Base-by-base conservation (phyloP, 164 flowering plant genomes). In the Amborella trichopoda region DNA sequence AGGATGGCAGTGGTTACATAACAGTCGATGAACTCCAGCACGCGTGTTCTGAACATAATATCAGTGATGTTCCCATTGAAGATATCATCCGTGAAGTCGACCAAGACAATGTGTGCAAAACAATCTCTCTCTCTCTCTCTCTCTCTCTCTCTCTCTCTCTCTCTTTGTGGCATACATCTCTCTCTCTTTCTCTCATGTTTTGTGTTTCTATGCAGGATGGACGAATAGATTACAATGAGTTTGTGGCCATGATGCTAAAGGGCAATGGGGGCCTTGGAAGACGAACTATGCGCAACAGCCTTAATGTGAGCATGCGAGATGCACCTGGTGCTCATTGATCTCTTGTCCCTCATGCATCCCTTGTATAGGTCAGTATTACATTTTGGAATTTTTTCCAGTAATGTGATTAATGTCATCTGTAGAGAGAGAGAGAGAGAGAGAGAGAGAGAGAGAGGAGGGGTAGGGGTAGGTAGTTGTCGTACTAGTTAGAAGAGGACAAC, bases 21-120 rank as follows among this genome's bases (percentile, higher is more conserved):
- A 90, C 97, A 17, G 78, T 80, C 28, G 97, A 90, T 70, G 97
- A 90, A 57, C 91, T 90, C 52, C 97, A 86, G 58, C 89, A 86
- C 59, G 97, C 95, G 25, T 90, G 95, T 59, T 56, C 66, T n/a
- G 97, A 90, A 27, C 97, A 86, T 55, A 70, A 74, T 60, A 79
- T 90, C 86, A 74, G 77, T 0, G 97, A 90, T 67, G 83, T 79
- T 39, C 58, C 55, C 24, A 76, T 90, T 44, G 97, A 90, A 42
- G 97, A 90, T 49, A 67, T 90, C 19, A 90, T 90, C 66, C 77
- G 58, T 68, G 97, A 90, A 72, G 97, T 86, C 51, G 95, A 90
- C 70, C 94, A 90, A 81, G 86, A 90, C 65, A 90, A 86, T 67
- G 97, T 90, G 65, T 69, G 88, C 6, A 38, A 34, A 33, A 23